Conservation (phyloP, 805 yeast species). For the Metschnikowia similis region DNA sequence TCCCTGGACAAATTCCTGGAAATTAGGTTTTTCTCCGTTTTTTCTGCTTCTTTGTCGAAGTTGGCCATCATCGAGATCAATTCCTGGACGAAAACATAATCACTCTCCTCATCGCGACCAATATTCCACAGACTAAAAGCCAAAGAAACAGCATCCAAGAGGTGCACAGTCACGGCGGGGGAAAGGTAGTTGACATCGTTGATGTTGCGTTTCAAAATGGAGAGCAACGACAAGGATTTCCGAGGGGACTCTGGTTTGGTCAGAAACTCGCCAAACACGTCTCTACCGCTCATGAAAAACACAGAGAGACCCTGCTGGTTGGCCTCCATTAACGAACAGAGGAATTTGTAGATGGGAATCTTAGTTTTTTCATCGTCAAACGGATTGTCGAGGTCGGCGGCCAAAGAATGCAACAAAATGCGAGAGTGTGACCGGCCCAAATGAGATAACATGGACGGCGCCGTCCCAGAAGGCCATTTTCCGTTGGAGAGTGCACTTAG, state of each 20-base stretch:
- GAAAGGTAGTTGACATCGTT: constrained; percentile 52
- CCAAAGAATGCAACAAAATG: constrained; percentile 55
- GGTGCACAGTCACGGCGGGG: constrained; percentile 56
- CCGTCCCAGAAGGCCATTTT: constrained; percentile 45
- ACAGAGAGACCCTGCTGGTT: constrained; percentile 77
- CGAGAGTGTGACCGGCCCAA: constrained; percentile 64
- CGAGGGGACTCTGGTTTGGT: background rate
- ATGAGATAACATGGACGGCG: constrained; percentile 80
- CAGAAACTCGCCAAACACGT: constrained; percentile 35
- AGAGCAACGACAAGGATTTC: constrained; percentile 42
- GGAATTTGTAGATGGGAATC: constrained; percentile 56
- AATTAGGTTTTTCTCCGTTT: no score
- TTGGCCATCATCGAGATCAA: constrained; percentile 26
- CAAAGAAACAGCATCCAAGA: constrained; percentile 67
- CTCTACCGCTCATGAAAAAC: constrained; percentile 59
- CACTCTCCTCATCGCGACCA: constrained; percentile 49
- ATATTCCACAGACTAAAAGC: constrained; percentile 79
- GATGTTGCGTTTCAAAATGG: constrained; percentile 53
- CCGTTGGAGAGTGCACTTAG: constrained; percentile 56
- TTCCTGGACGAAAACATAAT: constrained; percentile 42
- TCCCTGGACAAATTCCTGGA: no score
- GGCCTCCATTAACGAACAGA: constrained; percentile 64
- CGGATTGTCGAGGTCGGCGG: constrained; percentile 54
- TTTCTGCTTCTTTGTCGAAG: constrained; percentile 11
- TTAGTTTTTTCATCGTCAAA: constrained; percentile 51